Evolutionary conservation across 2,329 filamentous ascomycete genomes (phyloP).

Genomic region (Fusarium fujikuroi): DNA sequence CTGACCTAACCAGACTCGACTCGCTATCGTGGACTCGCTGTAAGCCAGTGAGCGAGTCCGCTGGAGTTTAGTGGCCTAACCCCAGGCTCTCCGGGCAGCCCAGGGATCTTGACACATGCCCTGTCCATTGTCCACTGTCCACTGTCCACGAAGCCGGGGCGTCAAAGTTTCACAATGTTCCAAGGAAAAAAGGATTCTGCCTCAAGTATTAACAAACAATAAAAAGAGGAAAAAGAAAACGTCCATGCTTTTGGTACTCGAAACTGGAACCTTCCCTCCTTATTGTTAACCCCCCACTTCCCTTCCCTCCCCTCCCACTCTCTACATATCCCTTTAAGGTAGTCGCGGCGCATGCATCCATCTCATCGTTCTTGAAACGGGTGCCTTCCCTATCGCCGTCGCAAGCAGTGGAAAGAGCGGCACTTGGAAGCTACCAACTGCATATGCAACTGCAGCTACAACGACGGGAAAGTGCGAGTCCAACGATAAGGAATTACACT

Average conservation of each 20-base stretch:
- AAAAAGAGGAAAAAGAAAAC: neutral
- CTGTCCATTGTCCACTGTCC: slow-evolving; percentile 6
- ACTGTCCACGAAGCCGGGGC: slow-evolving; percentile 19
- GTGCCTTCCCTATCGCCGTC: slow-evolving; percentile 17
- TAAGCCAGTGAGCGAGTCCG: slow-evolving; percentile 15
- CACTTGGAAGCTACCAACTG: slow-evolving; percentile 6
- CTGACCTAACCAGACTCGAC: neutral
- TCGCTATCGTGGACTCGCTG: slow-evolving; percentile 3
- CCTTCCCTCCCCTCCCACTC: neutral
- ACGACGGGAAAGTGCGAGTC: slow-evolving; percentile 3
- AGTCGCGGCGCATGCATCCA: slow-evolving; percentile 3
- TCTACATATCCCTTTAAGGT: slow-evolving; percentile 7
- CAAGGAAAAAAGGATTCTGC: slow-evolving; percentile 14
- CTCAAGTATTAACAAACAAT: neutral
- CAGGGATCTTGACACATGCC: slow-evolving; percentile 30
- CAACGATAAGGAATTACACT: slow-evolving; percentile 34
- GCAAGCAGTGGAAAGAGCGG: slow-evolving; percentile 26
- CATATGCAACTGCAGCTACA: slow-evolving; percentile 3
- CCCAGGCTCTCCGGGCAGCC: neutral
- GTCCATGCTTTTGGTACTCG: slow-evolving; percentile 17
- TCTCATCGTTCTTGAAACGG: neutral
- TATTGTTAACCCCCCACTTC: slow-evolving; percentile 10
- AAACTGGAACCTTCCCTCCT: slow-evolving; percentile 38
- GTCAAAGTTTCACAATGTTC: slow-evolving; percentile 32
- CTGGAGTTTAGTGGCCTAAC: neutral